Evolutionary conservation across 2,329 filamentous ascomycete species (phyloP), one percentile per base, ranked within the genome.

Genomic region (Colletotrichum spaethianum): DNA sequence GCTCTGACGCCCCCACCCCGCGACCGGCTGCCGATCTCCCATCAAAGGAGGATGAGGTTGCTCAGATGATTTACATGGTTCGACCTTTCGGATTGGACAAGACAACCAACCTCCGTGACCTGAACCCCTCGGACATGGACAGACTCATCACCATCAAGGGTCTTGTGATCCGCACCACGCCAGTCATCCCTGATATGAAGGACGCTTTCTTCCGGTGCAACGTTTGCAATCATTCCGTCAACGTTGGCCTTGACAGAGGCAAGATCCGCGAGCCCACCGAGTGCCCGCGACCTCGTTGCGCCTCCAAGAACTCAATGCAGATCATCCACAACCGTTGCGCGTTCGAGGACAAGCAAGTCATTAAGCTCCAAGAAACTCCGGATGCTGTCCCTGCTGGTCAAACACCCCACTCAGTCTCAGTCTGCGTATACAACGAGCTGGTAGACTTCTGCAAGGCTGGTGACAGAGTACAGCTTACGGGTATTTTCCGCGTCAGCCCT

Each of bases 161-260:
- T 56, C 88, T 99, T 20, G 96, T 99, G 73, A 99, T 99, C 78
- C 92, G 96, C 74, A 93, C 96, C 3, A 98, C 96, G 0, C 95
- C 96, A 0, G 94, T 99, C 75, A 98, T 99, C 75, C 96, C 96
- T 0, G 96, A 99, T 78, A 99, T 99, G 97, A 98, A 97, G 84
- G 94, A 98, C 80, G 96, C 96, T 0, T 98, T 98, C 84, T 99
- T 99, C 90, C 93, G 94, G 74, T 99, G 96, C 84, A 94, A 94
- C 70, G 91, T 96, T 33, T 99, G 96, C 83, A 94, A 95, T 78
- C 94, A 98, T 82, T 96, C 94, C 4, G 91, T 97, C 73, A 94
- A 93, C 74, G 94, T 98, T 66, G 93, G 95, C 68, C 93, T 99
- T 78, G 96, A 99, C 80, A 93, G 96, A 78, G 96, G 97, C 81